Percentiles rank a stretch among this genome's conserved stretches.
Evolutionary conservation across 1,284 basidiomycete species (phyloP).

Genomic region (Rhodotorula sp.): DNA sequence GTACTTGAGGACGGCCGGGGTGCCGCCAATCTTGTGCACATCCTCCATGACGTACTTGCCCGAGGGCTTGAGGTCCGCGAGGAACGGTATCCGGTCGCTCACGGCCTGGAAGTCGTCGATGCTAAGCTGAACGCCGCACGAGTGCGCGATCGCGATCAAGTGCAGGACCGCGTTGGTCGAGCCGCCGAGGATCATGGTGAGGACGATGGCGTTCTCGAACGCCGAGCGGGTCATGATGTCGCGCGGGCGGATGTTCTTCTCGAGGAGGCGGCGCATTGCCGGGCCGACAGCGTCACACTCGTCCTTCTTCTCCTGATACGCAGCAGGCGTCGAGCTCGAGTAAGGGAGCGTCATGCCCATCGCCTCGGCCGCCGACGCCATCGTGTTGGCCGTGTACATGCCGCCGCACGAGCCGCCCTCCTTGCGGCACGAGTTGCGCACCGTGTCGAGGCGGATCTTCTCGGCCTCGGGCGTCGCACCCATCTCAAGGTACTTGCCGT

Average conservation of each 20-base stretch:
- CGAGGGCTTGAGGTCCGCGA: slow-evolving; percentile 86
- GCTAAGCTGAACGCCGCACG: slow-evolving; percentile 75
- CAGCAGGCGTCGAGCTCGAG: slow-evolving; percentile 79
- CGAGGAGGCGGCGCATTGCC: slow-evolving; percentile 78
- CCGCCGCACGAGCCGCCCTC: slow-evolving; percentile 85
- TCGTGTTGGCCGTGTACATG: slow-evolving; percentile 51
- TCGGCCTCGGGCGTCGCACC: slow-evolving; percentile 83
- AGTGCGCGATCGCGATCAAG: slow-evolving; percentile 84
- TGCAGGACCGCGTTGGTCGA: slow-evolving; percentile 93
- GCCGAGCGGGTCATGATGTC: slow-evolving; percentile 95
- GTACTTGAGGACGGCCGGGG: slow-evolving; percentile 80
- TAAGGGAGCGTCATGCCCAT: slow-evolving; percentile 90
- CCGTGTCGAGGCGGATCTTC: slow-evolving; percentile 62
- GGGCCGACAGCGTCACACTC: slow-evolving; percentile 82
- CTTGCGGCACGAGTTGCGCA: slow-evolving; percentile 90
- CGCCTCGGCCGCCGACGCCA: slow-evolving; percentile 72
- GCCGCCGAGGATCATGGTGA: slow-evolving; percentile 92
- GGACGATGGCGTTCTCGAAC: slow-evolving; percentile 89
- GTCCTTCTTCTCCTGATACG: slow-evolving; percentile 76
- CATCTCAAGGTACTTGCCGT: slow-evolving; percentile 87
- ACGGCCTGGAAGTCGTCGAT: slow-evolving; percentile 85
- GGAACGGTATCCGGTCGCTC: slow-evolving; percentile 80
- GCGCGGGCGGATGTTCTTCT: slow-evolving; percentile 83
- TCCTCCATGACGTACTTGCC: slow-evolving; percentile 91
- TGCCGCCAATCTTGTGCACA: slow-evolving; percentile 82